phyloP scores from a whole-genome alignment of 2,329 filamentous ascomycete species.

The Calonectria leucothoes region DNA sequence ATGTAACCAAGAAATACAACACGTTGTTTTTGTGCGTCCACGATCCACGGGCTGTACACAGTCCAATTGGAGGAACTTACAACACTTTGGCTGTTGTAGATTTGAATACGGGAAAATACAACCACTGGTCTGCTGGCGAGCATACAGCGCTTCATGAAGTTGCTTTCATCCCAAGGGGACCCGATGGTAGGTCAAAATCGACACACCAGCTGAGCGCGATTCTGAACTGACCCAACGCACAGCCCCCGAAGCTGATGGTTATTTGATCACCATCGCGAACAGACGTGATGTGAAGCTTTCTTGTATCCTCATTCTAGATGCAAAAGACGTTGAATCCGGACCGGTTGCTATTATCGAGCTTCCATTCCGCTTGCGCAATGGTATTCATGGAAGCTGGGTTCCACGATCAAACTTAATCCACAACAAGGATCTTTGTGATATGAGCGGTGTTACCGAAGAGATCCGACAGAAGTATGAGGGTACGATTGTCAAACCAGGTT shows the following conservation, averaged over 20 bases:
- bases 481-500: neutral
- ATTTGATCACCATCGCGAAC: neutral
- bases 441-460: neutral
- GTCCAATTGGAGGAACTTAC: neutral
- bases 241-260: neutral
- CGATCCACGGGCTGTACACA: neutral
- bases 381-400: constrained; percentile 2
- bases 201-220: neutral
- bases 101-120: neutral
- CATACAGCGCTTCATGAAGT: neutral
- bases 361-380: neutral
- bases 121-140: neutral
- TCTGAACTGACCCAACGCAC: neutral
- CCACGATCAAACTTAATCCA: neutral
- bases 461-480: neutral
- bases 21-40: neutral
- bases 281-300: neutral
- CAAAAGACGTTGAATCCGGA: neutral
- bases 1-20: neutral
- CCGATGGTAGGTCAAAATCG: neutral
- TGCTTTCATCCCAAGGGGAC: neutral
- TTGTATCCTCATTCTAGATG: neutral
- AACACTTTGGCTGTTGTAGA: neutral
- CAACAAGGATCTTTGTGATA: neutral
- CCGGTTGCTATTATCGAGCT: neutral